phyloP scores from a whole-genome alignment of 2,329 filamentous ascomycete species.

The Ophiostoma triangulosporum region DNA sequence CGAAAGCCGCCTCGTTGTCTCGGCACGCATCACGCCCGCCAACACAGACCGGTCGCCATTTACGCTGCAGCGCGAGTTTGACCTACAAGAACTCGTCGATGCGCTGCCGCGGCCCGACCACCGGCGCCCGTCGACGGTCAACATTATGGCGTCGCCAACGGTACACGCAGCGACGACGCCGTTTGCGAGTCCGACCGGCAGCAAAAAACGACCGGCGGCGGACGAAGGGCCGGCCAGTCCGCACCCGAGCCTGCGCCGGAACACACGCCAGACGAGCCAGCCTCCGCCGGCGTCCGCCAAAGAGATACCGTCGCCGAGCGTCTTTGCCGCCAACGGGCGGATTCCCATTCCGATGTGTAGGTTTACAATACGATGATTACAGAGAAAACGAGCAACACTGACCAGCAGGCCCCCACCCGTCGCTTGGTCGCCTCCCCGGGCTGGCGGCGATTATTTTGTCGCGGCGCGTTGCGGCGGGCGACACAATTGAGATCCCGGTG shows the following conservation, averaged over 20 bases:
- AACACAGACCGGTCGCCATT: slow-evolving; percentile 14
- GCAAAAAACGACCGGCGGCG: slow-evolving; percentile 8
- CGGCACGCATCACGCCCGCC: slow-evolving; percentile 30
- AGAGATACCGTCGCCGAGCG: slow-evolving; percentile 1
- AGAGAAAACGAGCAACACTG: no score
- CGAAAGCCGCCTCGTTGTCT: slow-evolving; percentile 23
- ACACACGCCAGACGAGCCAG: slow-evolving; percentile 4
- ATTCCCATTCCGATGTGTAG: slow-evolving; percentile 33
- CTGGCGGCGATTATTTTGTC: slow-evolving; percentile 42
- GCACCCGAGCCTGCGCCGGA: slow-evolving; percentile 1
- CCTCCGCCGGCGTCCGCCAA: not conserved
- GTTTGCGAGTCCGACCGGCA: not conserved
- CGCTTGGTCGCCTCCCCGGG: slow-evolving; percentile 35
- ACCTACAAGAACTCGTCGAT: slow-evolving; percentile 32
- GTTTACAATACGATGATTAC: slow-evolving; percentile 16
- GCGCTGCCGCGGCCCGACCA: slow-evolving; percentile 26
- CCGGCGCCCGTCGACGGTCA: slow-evolving; percentile 8
- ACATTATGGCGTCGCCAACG: slow-evolving; percentile 9
- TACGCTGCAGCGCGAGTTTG: slow-evolving; percentile 31
- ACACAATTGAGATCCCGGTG: slow-evolving; percentile 43
- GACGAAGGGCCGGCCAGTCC: slow-evolving; percentile 7
- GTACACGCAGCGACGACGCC: slow-evolving; percentile 4
- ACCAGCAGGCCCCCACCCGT: slow-evolving; percentile 32
- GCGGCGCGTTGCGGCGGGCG: slow-evolving; percentile 35
- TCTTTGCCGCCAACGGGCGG: slow-evolving; percentile 1